Base-by-base conservation (phyloP, 1,284 basidiomycete species). In the Apiotrichum mycotoxinovorans region DNA sequence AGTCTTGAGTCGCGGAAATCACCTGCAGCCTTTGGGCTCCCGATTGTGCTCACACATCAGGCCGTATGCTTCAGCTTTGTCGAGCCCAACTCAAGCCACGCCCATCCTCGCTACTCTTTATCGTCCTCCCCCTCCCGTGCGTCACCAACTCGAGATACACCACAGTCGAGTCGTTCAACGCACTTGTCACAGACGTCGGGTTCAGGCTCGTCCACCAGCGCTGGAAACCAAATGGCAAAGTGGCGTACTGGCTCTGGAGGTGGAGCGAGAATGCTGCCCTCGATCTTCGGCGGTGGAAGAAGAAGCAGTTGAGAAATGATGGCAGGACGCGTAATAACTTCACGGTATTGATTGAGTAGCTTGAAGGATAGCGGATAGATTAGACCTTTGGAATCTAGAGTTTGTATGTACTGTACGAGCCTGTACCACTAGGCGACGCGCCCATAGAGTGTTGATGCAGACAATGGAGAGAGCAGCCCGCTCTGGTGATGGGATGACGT, bases 141-240 rank as follows among this genome's bases (percentile, higher is more conserved):
- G 80, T 93, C 23, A 72, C 80, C 25, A 94, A 93, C 70, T 93
- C 91, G 3, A 83, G 91, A 7, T 93, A 92, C 70, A 74, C 88
- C 57, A 83, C 85, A 3, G 77, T 81, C 18, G 81, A 83, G 15
- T 82, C 82, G 43, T 80, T 91, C 10, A 73, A 75, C 26, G 68
- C 70, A 1, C 74, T 93, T 27, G 85, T 91, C 84, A 60, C 68
- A 0, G 66, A 74, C 3, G 68, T 91, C 1, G 89, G 89, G 0
- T 91, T 91, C 67, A 67, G 64, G 1, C 78, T 85, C 64, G 65
- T 87, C 20, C 80, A 81, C 51, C 80, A 81, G 50, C 80, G 81
- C 54, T 88, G 85, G 84, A 85, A 81, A 64, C 51, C 57, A 26
- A 61, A 64, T 0, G 72, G 72, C 14, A 77, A 77, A 49, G 74